Evolutionary conservation across 75 land plant species (phyloP), one percentile per base, ranked within the genome.

Genomic region (Selaginella moellendorffii): DNA sequence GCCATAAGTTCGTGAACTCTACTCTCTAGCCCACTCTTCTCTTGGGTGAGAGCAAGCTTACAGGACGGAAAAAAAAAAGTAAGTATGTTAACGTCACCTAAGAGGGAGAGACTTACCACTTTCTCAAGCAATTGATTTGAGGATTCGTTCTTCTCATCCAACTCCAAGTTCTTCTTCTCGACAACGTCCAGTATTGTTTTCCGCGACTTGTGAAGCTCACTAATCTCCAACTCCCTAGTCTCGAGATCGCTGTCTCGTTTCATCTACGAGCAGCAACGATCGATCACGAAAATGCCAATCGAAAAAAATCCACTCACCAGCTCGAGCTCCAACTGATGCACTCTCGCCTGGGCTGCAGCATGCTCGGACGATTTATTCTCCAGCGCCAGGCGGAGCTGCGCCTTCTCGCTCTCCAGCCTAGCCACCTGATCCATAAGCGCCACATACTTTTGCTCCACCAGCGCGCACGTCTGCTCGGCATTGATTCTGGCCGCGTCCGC

Each of bases 401-500:
- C 62, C 65, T 78, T 79, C 68, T 80, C 77, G 1, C 80, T 70
- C 60, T 85, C 74, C 23, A 85, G 53, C 9, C 74, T 56, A 12
- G 75, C 30, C 69, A 76, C 79, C 12, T 93, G 87, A 0, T 68
- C 62, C 8, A 80, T 66, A 10, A 93, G 83, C 0, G 82, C 67
- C 0, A 81, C 25, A 65, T 77, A 89, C 66, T 82, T 83, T 74
- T 93, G 96, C 77, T 93, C 98, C 24, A 89, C 66, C 19, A 83
- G 69, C 8, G 85, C 76, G 75, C 90, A 89, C 26, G 79, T 83
- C 69, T 93, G 98, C 71, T 93, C 98, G 14, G 87, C 85, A 64
- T 84, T 90, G 74, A 89, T 83, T 22, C 82, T 58, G 20, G 87
- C 71, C 1, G 98, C 98, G 56, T 93, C 98, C 14, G 90, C 81